Conservation (phyloP, 768 basidiomycete genomes). For the Lentinus tigrinus region DNA sequence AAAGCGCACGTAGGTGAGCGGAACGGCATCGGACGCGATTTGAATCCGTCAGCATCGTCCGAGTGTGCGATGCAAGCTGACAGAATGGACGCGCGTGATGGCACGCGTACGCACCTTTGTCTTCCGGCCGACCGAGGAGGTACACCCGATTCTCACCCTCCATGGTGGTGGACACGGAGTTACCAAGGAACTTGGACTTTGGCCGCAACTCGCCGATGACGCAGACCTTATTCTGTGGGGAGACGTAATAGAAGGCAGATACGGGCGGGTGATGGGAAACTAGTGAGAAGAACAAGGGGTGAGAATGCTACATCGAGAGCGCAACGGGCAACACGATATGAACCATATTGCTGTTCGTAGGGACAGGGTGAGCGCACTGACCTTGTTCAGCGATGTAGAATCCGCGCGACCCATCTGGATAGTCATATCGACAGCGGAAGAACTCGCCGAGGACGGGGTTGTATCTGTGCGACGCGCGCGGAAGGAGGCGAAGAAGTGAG, state of each 20-base stretch:
- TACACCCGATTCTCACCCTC: conserved; percentile 92
- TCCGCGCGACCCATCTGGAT: conserved; percentile 86
- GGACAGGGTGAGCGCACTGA: conserved; percentile 29
- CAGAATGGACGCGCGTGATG: neutral
- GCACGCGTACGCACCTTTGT: conserved; percentile 64
- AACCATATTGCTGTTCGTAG: too few species aligned
- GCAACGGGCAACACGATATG: too few species aligned
- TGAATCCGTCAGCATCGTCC: neutral
- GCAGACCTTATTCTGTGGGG: conserved; percentile 81
- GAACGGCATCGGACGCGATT: neutral
- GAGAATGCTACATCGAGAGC: neutral
- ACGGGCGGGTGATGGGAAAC: conserved; percentile 95
- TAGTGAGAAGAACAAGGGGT: conserved; percentile 27
- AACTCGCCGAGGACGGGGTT: conserved; percentile 98
- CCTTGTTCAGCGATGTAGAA: conserved; percentile 98
- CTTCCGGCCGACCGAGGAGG: conserved; percentile 78
- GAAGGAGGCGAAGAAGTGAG: conserved; percentile 2
- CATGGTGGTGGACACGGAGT: conserved; percentile 94
- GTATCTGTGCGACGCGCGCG: conserved; percentile 52
- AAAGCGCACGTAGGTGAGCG: neutral
- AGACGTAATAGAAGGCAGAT: conserved; percentile 94
- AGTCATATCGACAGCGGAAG: conserved; percentile 94
- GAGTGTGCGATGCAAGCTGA: neutral
- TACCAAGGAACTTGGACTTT: conserved; percentile 95
- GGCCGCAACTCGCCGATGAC: conserved; percentile 94